Percentiles rank a stretch among this genome's conserved stretches.
Conservation (phyloP, 768 basidiomycete species). For the Multifurca ochricompacta region DNA sequence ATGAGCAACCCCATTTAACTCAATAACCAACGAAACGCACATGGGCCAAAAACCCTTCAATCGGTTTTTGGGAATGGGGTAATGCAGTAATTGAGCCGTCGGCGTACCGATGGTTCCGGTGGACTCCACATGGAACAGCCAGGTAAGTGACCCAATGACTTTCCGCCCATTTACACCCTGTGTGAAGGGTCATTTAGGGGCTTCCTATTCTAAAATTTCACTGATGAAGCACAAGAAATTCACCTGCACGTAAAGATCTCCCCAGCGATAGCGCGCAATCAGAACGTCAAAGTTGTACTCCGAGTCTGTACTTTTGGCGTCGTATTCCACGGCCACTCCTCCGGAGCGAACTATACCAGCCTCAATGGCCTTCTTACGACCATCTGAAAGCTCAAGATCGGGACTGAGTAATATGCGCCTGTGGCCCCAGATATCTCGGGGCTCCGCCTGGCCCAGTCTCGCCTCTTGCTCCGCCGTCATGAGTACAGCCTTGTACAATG, state of each 20-base stretch:
- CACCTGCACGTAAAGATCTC: slow-evolving; percentile 63
- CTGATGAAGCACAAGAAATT: neutral
- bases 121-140: slow-evolving; percentile 75
- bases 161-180: slow-evolving; percentile 55
- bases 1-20: neutral
- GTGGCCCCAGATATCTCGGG: slow-evolving; percentile 47
- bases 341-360: slow-evolving; percentile 54
- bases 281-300: slow-evolving; percentile 59
- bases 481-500: slow-evolving; percentile 31
- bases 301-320: slow-evolving; percentile 32
- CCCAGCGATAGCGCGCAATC: slow-evolving; percentile 62
- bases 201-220: neutral
- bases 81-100: slow-evolving; percentile 73
- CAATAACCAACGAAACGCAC: slow-evolving; percentile 36
- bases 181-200: neutral
- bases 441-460: slow-evolving; percentile 15
- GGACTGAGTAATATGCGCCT: slow-evolving; percentile 54
- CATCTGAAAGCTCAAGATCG: slow-evolving; percentile 45
- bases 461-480: slow-evolving; percentile 20
- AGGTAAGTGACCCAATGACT: slow-evolving; percentile 70
- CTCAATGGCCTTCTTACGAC: slow-evolving; percentile 48
- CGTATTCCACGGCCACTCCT: slow-evolving; percentile 37
- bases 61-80: slow-evolving; percentile 62
- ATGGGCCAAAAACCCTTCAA: slow-evolving; percentile 52
- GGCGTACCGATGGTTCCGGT: slow-evolving; percentile 55